Evolutionary conservation across 2,329 filamentous ascomycete genomes (phyloP).

Genomic region (Cordyceps tenuipes): DNA sequence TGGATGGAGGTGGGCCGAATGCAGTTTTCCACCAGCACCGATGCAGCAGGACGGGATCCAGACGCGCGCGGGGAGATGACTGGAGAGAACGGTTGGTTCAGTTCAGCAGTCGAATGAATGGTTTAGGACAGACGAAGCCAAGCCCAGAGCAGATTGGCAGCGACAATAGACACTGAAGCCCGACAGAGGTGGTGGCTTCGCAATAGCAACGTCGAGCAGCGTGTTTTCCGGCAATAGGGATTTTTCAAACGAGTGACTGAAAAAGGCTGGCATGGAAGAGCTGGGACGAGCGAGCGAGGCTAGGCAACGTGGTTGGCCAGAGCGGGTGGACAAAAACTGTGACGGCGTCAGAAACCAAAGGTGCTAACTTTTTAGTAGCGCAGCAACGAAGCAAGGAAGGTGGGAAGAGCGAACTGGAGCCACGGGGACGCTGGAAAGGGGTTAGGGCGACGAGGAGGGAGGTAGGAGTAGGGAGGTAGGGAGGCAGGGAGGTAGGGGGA

Average conservation of each 20-base stretch:
- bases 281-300: slow-evolving; percentile 11
- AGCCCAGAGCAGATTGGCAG: neutral
- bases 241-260: slow-evolving; percentile 11
- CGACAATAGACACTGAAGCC: neutral
- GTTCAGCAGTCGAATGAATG: neutral
- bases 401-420: neutral
- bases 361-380: slow-evolving; percentile 10
- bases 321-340: slow-evolving; percentile 9
- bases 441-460: neutral
- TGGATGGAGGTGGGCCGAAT: slow-evolving; percentile 6
- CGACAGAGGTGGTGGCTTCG: neutral
- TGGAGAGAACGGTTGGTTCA: neutral
- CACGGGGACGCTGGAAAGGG: neutral
- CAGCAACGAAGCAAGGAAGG: neutral
- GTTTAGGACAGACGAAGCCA: neutral
- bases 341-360: slow-evolving; percentile 11
- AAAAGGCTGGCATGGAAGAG: slow-evolving; percentile 1
- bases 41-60: neutral
- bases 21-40: neutral
- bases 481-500: neutral
- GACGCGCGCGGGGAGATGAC: neutral
- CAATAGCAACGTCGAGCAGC: slow-evolving; percentile 5
- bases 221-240: slow-evolving; percentile 6
- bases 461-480: neutral
- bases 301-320: slow-evolving; percentile 10